Percentiles rank a stretch among this genome's conserved stretches.
phyloP scores from a whole-genome alignment of 2,329 filamentous ascomycete species.

The Fusarium paranaense region DNA sequence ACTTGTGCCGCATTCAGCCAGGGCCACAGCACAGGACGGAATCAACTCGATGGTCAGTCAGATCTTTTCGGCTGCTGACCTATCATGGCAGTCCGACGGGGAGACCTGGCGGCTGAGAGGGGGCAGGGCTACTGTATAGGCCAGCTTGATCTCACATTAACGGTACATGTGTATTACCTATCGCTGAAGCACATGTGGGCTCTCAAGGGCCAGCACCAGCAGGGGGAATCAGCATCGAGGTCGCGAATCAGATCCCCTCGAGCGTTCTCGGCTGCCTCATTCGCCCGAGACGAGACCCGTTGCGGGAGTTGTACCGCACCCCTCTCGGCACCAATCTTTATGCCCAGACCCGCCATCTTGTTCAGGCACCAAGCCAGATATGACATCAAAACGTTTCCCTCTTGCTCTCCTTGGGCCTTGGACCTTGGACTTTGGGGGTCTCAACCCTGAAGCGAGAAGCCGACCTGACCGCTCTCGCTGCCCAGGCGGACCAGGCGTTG shows the following conservation, averaged over 20 bases:
- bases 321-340: conserved; percentile 1
- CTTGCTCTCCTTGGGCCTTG: conserved; percentile 36
- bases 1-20: not conserved
- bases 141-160: conserved; percentile 8
- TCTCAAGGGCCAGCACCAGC: not conserved
- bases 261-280: not conserved
- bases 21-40: not conserved
- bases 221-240: not conserved
- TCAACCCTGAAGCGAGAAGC: conserved; percentile 70
- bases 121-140: not conserved
- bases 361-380: not conserved
- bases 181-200: not conserved
- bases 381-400: conserved; percentile 18
- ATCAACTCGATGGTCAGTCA: not conserved
- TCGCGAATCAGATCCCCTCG: not conserved
- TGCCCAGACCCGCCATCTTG: not conserved
- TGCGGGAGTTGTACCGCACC: not conserved
- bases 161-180: conserved; percentile 4
- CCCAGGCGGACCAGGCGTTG: conserved; percentile 72
- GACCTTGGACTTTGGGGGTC: conserved; percentile 59
- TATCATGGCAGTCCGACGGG: conserved; percentile 2
- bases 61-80: conserved; percentile 11
- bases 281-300: not conserved
- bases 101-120: not conserved
- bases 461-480: conserved; percentile 68